Evolutionary conservation across 2,329 filamentous ascomycete species (phyloP), one percentile per base, ranked within the genome.

Genomic region (Cytospora piceae): DNA sequence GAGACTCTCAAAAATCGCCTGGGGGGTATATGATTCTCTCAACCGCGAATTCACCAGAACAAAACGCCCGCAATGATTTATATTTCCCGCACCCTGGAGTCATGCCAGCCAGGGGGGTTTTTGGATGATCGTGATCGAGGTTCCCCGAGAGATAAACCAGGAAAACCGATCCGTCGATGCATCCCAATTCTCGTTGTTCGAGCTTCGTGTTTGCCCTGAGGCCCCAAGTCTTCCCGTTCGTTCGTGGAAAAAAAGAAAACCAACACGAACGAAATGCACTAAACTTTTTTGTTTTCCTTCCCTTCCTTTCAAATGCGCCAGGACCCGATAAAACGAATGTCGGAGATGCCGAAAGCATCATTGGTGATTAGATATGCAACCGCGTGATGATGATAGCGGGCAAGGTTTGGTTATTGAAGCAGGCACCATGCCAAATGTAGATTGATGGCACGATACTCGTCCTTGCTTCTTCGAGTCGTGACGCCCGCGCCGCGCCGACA

Each of bases 21-120:
- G 69, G 73, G 76, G 77, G 79, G 78, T 80, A 78, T 75, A 71
- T 73, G 71, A 63, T 65, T 61, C 63, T 58, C 57, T 61, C 55
- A 69, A 72, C 66, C 69, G 66, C 27, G 73, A 73, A 70, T 80
- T 80, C 79, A 80, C 78, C 79, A 80, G 77, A 80, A 76, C 76
- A 81, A 81, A 79, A 78, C 76, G 73, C 70, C 69, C 59, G 66
- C 58, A 62, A 61, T 63, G 58, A 66, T 54, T 29, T 58, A 55
- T 32, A 37, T 49, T 56, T 32, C 58, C 64, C 37, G 12, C 52
- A 42, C 64, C 61, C 71, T 71, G 70, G 72, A 71, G 56, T 73
- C 70, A 46, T 72, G 65, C 72, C 71, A 73, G 72, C 72, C 70
- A 72, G 70, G 66, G 62, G 61, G 61, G 46, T 20, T 37, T 37